phyloP scores from a whole-genome alignment of 805 yeast genomes.

The Starmera amethionina region DNA sequence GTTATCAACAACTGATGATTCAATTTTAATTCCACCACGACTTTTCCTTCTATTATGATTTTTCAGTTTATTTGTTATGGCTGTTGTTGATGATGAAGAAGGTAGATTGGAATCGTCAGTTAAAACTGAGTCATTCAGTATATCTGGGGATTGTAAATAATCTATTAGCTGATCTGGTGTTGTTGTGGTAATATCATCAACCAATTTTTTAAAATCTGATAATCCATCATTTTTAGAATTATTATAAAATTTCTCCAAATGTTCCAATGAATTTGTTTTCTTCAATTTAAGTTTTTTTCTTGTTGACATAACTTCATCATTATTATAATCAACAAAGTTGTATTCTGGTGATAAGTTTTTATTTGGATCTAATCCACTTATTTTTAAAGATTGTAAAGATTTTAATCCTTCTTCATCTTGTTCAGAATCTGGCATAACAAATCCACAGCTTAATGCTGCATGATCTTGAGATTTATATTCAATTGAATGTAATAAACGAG shows the following conservation, averaged over 20 bases:
- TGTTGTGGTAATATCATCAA: constrained; percentile 14
- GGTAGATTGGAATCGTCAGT: constrained; percentile 1
- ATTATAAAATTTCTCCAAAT: constrained; percentile 9
- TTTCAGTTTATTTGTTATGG: constrained; percentile 1
- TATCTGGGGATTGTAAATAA: no score
- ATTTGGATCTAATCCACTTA: constrained; percentile 30
- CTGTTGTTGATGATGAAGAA: background rate
- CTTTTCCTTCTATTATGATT: constrained; percentile 18
- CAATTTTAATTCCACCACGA: constrained; percentile 12
- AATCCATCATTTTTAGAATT: constrained; percentile 1
- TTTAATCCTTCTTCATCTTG: constrained; percentile 46
- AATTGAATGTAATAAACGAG: constrained; percentile 62
- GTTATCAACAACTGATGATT: no score
- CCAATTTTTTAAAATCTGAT: constrained; percentile 9
- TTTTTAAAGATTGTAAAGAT: constrained; percentile 24
- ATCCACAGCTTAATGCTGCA: constrained; percentile 63
- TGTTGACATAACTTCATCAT: background rate
- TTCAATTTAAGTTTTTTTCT: constrained; percentile 6
- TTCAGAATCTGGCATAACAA: constrained; percentile 39
- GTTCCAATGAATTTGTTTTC: constrained; percentile 3
- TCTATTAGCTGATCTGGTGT: constrained; percentile 2
- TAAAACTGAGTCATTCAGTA: constrained; percentile 6
- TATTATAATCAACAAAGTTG: background rate
- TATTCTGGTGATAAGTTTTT: constrained; percentile 23
- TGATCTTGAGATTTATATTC: constrained; percentile 65